Base-by-base conservation (phyloP, 805 yeast genomes). In the Candida namnaoensis region DNA sequence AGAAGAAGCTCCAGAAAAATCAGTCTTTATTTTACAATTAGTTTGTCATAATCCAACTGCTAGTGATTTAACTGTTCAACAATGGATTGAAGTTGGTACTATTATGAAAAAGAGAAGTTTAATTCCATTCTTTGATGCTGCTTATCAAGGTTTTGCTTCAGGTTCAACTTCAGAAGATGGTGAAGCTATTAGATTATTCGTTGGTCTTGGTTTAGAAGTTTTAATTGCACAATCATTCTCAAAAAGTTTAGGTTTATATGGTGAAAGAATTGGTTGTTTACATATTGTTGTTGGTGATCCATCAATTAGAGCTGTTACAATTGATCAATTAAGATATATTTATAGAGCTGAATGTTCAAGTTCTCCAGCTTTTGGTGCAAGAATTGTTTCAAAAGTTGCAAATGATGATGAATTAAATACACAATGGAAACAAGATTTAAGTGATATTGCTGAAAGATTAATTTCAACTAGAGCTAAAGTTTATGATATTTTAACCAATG, bases 21-120 rank as follows among this genome's bases (percentile, higher is more conserved):
- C 48, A 6, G 39, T 48, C 9, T 44, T 48, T 38, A 69, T 85
- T 45, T 71, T 85, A 47, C 95, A 85, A 61, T 88, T 90, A 27
- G 84, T 91, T 60, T 88, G 91, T 54, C 95, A 85, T 68, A 85
- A 85, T 69, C 95, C 95, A 44, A 85, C 95, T 36, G 95, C 95
- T 51, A 81, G 83, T 64, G 95, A 85, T 59, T 84, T 88, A 46
- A 74, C 80, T 27, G 61, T 68, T 28, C 82, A 73, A 49, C 84
- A 85, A 58, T 84, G 91, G 91, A 72, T 74, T 48, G 62, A 72
- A 60, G 80, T 85, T 35, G 68, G 80, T 55, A 72, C 76, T 37
- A 73, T 79, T 37, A 60, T 80, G 41, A 62, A 71, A 51, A 54
- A 62, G 41, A 76, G 73, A 60, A 65, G 70, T 40, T 75, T 81